Base-by-base conservation (phyloP, 495 filamentous ascomycete genomes). In the Mytilinidion resinicola region DNA sequence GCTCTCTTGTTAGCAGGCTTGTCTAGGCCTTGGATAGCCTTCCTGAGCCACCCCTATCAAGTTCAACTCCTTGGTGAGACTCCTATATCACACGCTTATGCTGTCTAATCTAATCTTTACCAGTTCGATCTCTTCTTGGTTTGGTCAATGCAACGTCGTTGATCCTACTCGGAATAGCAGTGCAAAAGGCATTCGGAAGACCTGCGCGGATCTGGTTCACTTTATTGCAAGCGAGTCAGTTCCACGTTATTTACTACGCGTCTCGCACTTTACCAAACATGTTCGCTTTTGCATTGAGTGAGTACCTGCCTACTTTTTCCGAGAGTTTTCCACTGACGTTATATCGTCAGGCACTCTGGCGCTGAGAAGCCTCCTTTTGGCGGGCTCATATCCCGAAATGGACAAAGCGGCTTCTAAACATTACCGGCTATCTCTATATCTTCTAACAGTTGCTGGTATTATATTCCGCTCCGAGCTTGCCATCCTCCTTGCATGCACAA, bases 231-330 rank as follows among this genome's bases (percentile, higher is more conserved):
- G 80, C 82, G 0, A 87, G 85, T 70, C 91, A 96, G 68, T 97
- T 99, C 69, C 93, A 97, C 74, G 72, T 96, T 51, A 80, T 93
- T 51, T 97, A 89, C 77, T 99, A 97, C 72, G 89, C 95, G 14
- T 95, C 89, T 8, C 79, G 95, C 53, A 90, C 90, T 1, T 76
- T 99, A 33, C 95, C 93, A 4, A 99, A 99, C 69, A 96, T 93
- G 83, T 96, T 96, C 70, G 93, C 93, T 47, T 91, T 99, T 73
- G 82, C 84, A 12, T 72, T 96, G 14, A 86, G 83, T 86, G 78
- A 63, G 78, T 72, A 25, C n/a, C 49, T 42, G 35, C 44, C 36
- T 11, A 20, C 15, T 21, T 25, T 4, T 25, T 6, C 15, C 36
- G 3, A 10, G 15, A 5, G 25, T 7, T 15, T 21, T 20, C 6